These are phyloP conservation scores for Leptographium galeiforme DNA, from an alignment of 2,329 filamentous ascomycete genomes.

Conservation along the genomic window DNA sequence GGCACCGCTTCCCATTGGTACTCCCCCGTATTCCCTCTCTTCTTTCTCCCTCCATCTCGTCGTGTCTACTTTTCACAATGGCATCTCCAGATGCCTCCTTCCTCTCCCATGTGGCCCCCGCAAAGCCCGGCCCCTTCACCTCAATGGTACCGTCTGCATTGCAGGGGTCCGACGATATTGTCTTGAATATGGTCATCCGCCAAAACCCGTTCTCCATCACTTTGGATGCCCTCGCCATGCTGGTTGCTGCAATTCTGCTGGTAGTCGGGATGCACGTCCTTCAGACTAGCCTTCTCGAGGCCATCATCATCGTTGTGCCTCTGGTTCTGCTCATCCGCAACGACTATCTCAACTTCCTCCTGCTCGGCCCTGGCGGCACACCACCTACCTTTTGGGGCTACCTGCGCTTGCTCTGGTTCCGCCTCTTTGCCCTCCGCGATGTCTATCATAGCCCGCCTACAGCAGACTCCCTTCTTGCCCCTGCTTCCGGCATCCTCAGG, in stretches of 20 bases:
- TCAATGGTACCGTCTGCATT: neutral
- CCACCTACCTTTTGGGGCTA: conserved; percentile 63
- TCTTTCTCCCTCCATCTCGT: neutral
- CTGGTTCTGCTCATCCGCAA: conserved; percentile 41
- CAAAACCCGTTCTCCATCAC: conserved; percentile 40
- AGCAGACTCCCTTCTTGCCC: conserved; percentile 35
- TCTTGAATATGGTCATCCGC: conserved; percentile 29
- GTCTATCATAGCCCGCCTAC: conserved; percentile 46
- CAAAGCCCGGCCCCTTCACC: neutral
- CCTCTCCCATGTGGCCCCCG: neutral
- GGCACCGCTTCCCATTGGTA: neutral
- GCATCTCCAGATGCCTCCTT: neutral
- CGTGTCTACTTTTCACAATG: neutral
- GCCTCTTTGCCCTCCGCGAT: conserved; percentile 57
- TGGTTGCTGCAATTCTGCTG: conserved; percentile 29
- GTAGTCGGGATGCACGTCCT: conserved; percentile 39
- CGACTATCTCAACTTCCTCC: conserved; percentile 65
- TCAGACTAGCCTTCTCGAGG: conserved; percentile 31
- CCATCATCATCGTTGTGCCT: conserved; percentile 36
- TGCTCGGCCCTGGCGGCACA: conserved; percentile 68
- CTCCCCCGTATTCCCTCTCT: too few relatives aligned
- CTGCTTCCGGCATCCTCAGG: conserved; percentile 44
- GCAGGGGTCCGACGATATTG: conserved; percentile 9
- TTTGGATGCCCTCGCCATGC: conserved; percentile 35
- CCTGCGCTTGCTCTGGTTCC: conserved; percentile 59